Conservation (phyloP, 257 asterid species). For the Solanum paucissectum region DNA sequence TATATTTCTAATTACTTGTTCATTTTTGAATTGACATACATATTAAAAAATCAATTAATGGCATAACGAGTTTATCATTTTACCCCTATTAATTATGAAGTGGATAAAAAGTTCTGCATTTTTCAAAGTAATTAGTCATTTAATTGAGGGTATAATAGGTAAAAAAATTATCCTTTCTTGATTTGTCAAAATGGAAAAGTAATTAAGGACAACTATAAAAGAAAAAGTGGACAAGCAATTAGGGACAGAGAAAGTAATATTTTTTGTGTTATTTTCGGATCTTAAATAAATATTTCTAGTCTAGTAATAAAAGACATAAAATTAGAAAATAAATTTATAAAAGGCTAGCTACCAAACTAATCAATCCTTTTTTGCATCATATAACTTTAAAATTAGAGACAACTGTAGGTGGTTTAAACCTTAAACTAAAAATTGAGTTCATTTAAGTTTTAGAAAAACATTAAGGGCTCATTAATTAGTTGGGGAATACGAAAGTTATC, state of each 20-base stretch:
- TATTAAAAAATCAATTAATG: too few relatives aligned
- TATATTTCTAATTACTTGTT: fast-evolving
- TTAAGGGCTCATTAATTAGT: not conserved
- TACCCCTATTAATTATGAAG: too few relatives aligned
- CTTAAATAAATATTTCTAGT: not conserved
- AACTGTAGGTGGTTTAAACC: not conserved
- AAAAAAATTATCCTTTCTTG: too few relatives aligned
- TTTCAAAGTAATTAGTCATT: too few relatives aligned
- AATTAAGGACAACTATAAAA: too few relatives aligned
- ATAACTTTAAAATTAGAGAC: not conserved
- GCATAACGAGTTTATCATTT: too few relatives aligned
- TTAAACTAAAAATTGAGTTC: not conserved
- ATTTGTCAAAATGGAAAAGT: too few relatives aligned
- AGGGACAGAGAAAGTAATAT: fast-evolving
- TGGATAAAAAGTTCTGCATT: too few relatives aligned
- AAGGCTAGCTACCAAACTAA: not conserved
- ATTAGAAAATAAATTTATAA: not conserved
- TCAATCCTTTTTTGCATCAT: not conserved
- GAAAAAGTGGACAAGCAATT: too few relatives aligned
- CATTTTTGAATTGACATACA: fast-evolving
- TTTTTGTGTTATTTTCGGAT: not conserved
- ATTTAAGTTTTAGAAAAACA: too few relatives aligned
- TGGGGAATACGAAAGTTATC: too few relatives aligned
- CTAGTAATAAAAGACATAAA: not conserved
- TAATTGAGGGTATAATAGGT: too few relatives aligned